These are phyloP conservation scores for Acanthamoeba sp. DNA, from an alignment of 208 protist species.

Conservation along the genomic window DNA sequence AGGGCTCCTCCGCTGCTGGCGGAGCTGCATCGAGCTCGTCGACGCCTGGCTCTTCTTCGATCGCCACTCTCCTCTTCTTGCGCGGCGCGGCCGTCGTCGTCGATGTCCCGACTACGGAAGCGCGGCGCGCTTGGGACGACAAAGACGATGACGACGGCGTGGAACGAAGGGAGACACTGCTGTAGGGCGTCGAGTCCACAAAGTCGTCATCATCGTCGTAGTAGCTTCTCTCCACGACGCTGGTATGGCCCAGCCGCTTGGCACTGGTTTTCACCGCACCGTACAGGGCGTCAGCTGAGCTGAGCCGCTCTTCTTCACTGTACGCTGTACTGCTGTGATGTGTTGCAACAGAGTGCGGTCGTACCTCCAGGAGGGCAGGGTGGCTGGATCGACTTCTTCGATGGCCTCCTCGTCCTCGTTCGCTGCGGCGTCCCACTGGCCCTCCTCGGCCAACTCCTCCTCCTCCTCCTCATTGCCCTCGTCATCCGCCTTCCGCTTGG, in stretches of 20 bases:
- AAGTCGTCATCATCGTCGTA: not conserved
- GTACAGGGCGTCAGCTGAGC: too few relatives aligned
- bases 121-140: too few relatives aligned
- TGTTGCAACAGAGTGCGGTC: too few relatives aligned
- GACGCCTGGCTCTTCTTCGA: not conserved
- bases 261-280: not conserved
- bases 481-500: not conserved
- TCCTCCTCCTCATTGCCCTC: not conserved
- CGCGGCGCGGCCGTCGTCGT: not conserved
- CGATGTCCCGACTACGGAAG: not conserved
- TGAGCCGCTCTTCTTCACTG: too few relatives aligned
- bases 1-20: too few relatives aligned
- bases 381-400: not conserved
- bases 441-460: not conserved
- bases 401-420: not conserved
- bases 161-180: not conserved
- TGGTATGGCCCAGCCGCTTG: not conserved
- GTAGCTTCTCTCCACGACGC: not conserved
- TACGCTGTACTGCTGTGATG: too few relatives aligned
- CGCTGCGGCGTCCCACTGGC: not conserved
- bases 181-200: not conserved
- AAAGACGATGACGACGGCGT: not conserved
- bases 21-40: not conserved
- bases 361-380: not conserved
- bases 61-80: not conserved